phyloP scores from a whole-genome alignment of 805 yeast species.

The Metschnikowia gelsemii region DNA sequence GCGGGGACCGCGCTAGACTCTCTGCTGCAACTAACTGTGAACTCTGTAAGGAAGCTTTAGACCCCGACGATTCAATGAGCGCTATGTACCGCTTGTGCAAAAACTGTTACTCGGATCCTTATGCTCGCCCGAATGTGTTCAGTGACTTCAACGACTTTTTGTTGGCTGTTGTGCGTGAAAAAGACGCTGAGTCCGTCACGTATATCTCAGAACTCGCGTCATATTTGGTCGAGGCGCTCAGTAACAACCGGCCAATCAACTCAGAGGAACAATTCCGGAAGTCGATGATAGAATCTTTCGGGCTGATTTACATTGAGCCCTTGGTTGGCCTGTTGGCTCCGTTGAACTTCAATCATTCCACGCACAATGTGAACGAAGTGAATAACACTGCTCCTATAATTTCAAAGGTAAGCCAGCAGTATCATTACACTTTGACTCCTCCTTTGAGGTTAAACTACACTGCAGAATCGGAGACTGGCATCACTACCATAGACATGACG shows the following conservation, averaged over 20 bases:
- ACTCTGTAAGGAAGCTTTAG: constrained; percentile 27
- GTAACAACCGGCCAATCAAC: constrained; percentile 23
- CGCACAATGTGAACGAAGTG: constrained; percentile 31
- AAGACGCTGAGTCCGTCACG: constrained; percentile 16
- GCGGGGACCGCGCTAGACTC: constrained; percentile 20
- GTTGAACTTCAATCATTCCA: constrained; percentile 28
- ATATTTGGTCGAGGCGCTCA: constrained; percentile 24
- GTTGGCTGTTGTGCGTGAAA: constrained; percentile 22
- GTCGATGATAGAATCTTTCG: constrained; percentile 34
- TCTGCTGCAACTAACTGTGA: constrained; percentile 27
- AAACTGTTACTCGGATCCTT: constrained; percentile 32
- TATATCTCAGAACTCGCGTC: constrained; percentile 20
- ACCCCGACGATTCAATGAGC: constrained; percentile 26
- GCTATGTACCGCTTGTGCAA: constrained; percentile 30
- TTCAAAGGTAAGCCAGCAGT: constrained; percentile 21
- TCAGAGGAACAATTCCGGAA: constrained; percentile 38
- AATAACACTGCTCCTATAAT: constrained; percentile 20
- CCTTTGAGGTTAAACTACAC: constrained; percentile 17
- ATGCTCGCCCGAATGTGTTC: constrained; percentile 26
- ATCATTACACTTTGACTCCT: constrained; percentile 21
- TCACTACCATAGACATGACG: constrained; percentile 17
- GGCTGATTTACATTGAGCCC: constrained; percentile 39
- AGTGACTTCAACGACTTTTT: constrained; percentile 31
- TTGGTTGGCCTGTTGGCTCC: constrained; percentile 35
- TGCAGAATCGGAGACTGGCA: constrained; percentile 13